Percentiles rank a stretch among this genome's conserved stretches.
Conservation (phyloP, 371 early-diverging fungal species). For the Mortierella polycephala region DNA sequence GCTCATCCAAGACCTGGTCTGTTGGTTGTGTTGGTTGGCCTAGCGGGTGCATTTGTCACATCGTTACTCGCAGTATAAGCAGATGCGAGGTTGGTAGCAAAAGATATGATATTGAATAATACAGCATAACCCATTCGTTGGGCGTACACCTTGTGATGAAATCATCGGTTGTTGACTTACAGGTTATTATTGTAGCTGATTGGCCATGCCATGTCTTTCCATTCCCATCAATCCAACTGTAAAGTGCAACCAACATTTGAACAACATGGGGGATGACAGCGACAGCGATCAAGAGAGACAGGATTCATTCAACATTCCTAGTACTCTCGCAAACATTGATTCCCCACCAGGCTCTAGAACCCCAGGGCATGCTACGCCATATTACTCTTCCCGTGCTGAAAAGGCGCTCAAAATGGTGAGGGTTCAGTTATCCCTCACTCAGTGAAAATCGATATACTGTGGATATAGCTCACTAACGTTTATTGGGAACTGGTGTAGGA, state of each 20-base stretch:
- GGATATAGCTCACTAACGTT: too few relatives aligned
- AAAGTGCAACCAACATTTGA: conserved; percentile 53
- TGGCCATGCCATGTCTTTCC: too few relatives aligned
- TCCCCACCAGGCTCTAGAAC: conserved; percentile 19
- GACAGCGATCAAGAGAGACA: conserved; percentile 19
- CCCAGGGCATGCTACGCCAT: conserved; percentile 41
- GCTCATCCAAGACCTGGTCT: not conserved
- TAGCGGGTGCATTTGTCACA: too few relatives aligned
- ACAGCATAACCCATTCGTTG: too few relatives aligned
- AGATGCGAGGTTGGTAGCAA: too few relatives aligned
- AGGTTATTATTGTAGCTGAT: too few relatives aligned
- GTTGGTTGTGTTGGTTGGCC: too few relatives aligned
- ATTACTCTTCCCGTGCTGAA: conserved; percentile 49
- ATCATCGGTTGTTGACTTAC: too few relatives aligned
- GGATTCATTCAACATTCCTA: conserved; percentile 49
- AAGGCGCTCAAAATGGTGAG: conserved; percentile 48
- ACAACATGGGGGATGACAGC: conserved; percentile 26
- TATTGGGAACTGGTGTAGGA: conserved; percentile 11
- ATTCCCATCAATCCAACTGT: not conserved
- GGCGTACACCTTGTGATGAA: too few relatives aligned
- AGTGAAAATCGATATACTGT: not conserved
- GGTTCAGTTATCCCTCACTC: not conserved
- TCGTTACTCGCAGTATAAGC: too few relatives aligned
- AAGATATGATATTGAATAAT: too few relatives aligned
- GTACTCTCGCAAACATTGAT: conserved; percentile 28